Base-by-base conservation (phyloP, 23 red algal genomes). In the Gracilaria caudata region DNA sequence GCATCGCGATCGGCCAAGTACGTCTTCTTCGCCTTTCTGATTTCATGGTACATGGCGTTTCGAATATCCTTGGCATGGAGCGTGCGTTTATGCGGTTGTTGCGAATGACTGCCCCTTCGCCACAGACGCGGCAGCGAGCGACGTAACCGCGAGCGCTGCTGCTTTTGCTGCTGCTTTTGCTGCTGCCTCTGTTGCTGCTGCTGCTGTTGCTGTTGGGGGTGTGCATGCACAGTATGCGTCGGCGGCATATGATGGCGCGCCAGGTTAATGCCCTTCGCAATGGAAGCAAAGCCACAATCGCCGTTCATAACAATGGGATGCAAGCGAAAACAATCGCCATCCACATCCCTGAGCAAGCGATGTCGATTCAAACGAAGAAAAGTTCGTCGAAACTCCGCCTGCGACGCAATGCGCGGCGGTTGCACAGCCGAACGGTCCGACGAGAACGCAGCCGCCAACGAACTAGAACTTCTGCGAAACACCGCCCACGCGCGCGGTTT, bases 221-320 rank as follows among this genome's bases (percentile, higher is more conserved):
- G n/a, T n/a, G n/a, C n/a, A n/a, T n/a, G n/a, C n/a, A n/a, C n/a
- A n/a, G n/a, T n/a, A n/a, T n/a, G 39, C 24, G 35, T 2, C 0
- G 77, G 54, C 2, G 51, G 21, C 25, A 78, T 63, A 25, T 34
- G 24, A 17, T 80, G 49, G 20, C 86, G 60, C 17, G 74, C 71
- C 7, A 38, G 55, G 25, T 79, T 89, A 26, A 89, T 79, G 49
- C 86, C 86, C 41, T 79, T 78, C 17, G 86, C 86, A 39, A 89
- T 79, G 24, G 86, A 65, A 2, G 70, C 86, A 64, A 89, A 89
- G 23, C 86, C 86, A 46, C 86, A 89, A 51, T 89, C 86, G 55
- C 86, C 86, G 72, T 89, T 89, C 86, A 89, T 89, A 19, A 79
- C 43, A 38, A 79, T 80, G n/a, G 86, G 86, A 14, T 71, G 63